These are phyloP conservation scores for Pythium folliculosum DNA, from an alignment of 352 stramenopile genomes.

Conservation along the genomic window DNA sequence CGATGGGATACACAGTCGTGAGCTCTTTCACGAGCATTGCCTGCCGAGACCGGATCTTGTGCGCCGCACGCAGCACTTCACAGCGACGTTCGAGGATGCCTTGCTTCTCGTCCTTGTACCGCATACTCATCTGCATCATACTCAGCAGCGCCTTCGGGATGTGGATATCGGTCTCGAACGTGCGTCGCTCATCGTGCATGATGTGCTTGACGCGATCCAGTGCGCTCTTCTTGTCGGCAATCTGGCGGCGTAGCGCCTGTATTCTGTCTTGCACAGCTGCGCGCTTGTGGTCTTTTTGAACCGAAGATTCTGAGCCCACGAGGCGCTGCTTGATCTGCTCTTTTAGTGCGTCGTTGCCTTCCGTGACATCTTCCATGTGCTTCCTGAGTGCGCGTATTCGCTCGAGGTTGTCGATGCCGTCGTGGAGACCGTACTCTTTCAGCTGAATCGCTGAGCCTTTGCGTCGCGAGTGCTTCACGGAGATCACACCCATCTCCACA, in stretches of 20 bases:
- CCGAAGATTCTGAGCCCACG: constrained; percentile 36
- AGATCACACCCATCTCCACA: constrained; percentile 64
- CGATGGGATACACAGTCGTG: constrained; percentile 78
- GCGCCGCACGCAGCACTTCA: constrained; percentile 72
- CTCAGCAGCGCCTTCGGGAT: constrained; percentile 75
- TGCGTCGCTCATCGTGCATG: constrained; percentile 75
- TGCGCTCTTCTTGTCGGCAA: constrained; percentile 57
- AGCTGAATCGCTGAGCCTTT: constrained; percentile 77
- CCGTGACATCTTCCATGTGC: constrained; percentile 49
- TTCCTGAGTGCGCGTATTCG: constrained; percentile 47
- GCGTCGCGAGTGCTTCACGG: constrained; percentile 62
- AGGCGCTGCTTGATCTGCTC: constrained; percentile 56
- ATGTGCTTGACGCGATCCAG: constrained; percentile 57
- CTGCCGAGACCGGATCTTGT: constrained; percentile 83
- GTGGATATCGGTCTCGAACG: constrained; percentile 80
- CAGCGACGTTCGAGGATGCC: constrained; percentile 74
- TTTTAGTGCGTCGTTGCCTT: constrained; percentile 47
- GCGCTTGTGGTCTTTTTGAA: constrained; percentile 54
- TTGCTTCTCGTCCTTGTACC: constrained; percentile 83
- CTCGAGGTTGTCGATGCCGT: constrained; percentile 73
- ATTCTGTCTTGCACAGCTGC: constrained; percentile 53
- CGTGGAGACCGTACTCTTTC: constrained; percentile 77
- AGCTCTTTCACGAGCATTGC: constrained; percentile 81
- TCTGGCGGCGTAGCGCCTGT: constrained; percentile 44
- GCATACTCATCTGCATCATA: constrained; percentile 81